phyloP scores from a whole-genome alignment of 2,329 filamentous ascomycete species.

The Colletotrichum cereale region DNA sequence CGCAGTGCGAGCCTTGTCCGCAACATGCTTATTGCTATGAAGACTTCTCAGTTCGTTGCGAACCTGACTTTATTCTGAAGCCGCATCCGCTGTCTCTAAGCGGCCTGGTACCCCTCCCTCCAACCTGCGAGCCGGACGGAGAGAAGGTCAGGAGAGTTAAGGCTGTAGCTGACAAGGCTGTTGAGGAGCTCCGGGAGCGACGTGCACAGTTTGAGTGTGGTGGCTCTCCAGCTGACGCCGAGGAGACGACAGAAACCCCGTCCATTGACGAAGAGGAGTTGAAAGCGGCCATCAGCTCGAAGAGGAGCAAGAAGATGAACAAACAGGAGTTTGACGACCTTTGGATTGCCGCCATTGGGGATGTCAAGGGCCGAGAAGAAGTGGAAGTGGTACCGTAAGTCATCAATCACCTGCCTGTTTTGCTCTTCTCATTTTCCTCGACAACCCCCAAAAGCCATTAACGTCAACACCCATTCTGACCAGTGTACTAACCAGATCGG shows the following conservation, averaged over 20 bases:
- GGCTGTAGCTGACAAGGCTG: slow-evolving; percentile 86
- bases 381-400: slow-evolving; percentile 71
- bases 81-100: slow-evolving; percentile 86
- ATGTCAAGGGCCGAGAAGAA: slow-evolving; percentile 74
- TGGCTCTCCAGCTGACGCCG: slow-evolving; percentile 72
- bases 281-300: slow-evolving; percentile 80
- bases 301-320: slow-evolving; percentile 85
- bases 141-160: slow-evolving; percentile 91
- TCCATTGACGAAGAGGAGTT: slow-evolving; percentile 77
- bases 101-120: slow-evolving; percentile 85
- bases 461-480: slow-evolving; percentile 61
- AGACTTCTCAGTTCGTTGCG: slow-evolving; percentile 82
- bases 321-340: slow-evolving; percentile 93
- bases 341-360: slow-evolving; percentile 79
- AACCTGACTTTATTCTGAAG: slow-evolving; percentile 87
- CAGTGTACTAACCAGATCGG: slow-evolving; percentile 86
- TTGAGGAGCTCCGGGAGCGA: slow-evolving; percentile 87
- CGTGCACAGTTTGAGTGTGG: slow-evolving; percentile 94
- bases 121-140: slow-evolving; percentile 94
- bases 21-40: slow-evolving; percentile 89
- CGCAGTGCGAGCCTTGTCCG: slow-evolving; percentile 91
- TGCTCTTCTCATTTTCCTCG: slow-evolving; percentile 19
- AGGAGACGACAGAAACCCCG: slow-evolving; percentile 69
- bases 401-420: slow-evolving; percentile 33
- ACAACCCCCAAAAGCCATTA: slow-evolving; percentile 9